phyloP scores from a whole-genome alignment of 2,329 filamentous ascomycete genomes.

The Ophiostoma himal-ulmi region DNA sequence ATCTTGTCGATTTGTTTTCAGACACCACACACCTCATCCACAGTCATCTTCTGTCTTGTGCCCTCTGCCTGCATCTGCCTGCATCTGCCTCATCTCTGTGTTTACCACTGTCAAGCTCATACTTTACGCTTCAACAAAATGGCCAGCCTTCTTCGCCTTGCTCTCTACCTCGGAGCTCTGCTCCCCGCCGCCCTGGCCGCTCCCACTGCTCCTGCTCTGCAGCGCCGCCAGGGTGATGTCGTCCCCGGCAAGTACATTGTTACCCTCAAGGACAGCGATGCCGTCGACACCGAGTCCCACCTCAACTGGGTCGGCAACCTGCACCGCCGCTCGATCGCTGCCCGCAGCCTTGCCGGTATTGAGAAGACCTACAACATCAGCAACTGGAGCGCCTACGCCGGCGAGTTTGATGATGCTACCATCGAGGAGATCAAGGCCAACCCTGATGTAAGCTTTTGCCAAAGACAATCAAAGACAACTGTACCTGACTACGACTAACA shows the following conservation, averaged over 20 bases:
- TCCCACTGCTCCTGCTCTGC: constrained; percentile 20
- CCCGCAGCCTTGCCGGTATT: background rate
- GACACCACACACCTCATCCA: constrained; percentile 8
- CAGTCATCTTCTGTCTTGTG: background rate
- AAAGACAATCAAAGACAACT: background rate
- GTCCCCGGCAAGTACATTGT: constrained; percentile 42
- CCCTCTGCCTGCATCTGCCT: background rate
- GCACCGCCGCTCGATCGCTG: constrained; percentile 5
- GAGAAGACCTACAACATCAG: constrained; percentile 13
- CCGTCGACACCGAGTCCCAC: background rate
- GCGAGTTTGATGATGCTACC: constrained; percentile 50
- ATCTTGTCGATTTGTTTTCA: background rate
- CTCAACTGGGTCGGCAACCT: constrained; percentile 1
- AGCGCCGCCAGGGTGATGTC: constrained; percentile 40
- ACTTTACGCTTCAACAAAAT: background rate
- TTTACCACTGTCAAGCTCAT: background rate
- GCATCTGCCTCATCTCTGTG: background rate
- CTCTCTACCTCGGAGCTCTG: constrained; percentile 8
- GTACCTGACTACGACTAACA: background rate
- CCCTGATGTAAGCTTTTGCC: constrained; percentile 49
- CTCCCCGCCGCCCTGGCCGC: background rate
- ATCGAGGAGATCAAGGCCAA: constrained; percentile 39
- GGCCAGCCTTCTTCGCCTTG: constrained; percentile 5
- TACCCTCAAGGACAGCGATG: constrained; percentile 28
- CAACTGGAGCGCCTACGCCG: constrained; percentile 9